phyloP scores from a whole-genome alignment of 768 basidiomycete genomes.

The Pilatotrama ljubarskyi region DNA sequence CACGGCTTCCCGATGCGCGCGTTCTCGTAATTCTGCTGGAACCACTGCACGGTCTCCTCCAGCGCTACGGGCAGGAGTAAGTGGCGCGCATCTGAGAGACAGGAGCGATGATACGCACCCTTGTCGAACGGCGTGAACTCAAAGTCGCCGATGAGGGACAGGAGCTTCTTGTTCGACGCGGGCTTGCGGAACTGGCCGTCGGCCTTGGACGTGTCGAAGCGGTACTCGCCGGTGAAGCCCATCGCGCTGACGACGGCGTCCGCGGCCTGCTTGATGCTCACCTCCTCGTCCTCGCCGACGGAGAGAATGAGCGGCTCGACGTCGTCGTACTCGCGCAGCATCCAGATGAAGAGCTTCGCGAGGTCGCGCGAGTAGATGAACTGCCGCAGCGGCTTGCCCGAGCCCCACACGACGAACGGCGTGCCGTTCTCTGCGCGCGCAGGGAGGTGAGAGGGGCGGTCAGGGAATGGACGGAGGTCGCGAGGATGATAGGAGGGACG shows the following conservation, averaged over 20 bases:
- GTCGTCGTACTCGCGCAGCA: conserved; percentile 85
- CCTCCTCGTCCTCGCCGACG: conserved; percentile 91
- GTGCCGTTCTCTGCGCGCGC: conserved; percentile 64
- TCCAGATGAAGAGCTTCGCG: conserved; percentile 94
- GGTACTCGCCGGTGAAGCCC: conserved; percentile 75
- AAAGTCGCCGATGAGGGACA: conserved; percentile 76
- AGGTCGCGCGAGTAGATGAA: conserved; percentile 98
- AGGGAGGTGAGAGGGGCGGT: not conserved
- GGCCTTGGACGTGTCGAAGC: conserved; percentile 77
- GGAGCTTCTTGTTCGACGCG: conserved; percentile 87
- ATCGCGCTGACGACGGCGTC: conserved; percentile 89
- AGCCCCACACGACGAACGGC: conserved; percentile 85
- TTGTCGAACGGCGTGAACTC: conserved; percentile 89
- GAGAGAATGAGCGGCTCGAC: conserved; percentile 94
- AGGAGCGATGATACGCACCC: conserved; percentile 44
- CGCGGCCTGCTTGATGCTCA: conserved; percentile 88
- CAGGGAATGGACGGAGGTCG: not conserved
- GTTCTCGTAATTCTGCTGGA: conserved; percentile 74
- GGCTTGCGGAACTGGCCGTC: conserved; percentile 98
- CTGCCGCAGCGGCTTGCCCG: conserved; percentile 92
- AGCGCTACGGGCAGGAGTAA: conserved; percentile 52
- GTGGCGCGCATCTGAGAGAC: not conserved
- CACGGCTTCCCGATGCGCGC: conserved; percentile 57
- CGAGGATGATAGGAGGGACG: conserved; percentile 23
- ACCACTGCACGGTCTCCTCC: conserved; percentile 81